phyloP scores from a whole-genome alignment of 352 stramenopile genomes.

The Phytophthora rubi region DNA sequence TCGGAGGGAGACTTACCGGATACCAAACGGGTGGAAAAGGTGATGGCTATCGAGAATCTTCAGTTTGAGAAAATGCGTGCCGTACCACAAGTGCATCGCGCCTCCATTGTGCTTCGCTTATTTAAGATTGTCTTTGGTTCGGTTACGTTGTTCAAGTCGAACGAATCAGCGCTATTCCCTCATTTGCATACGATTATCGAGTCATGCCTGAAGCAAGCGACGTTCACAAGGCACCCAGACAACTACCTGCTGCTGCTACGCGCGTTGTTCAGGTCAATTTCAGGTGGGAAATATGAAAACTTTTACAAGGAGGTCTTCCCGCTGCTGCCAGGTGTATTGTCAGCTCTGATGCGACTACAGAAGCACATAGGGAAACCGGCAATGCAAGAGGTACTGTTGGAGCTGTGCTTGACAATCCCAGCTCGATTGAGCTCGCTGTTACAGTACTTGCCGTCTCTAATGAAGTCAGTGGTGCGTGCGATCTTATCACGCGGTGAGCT shows the following conservation, averaged over 20 bases:
- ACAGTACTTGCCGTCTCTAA: constrained; percentile 97
- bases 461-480: constrained; percentile 95
- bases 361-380: constrained; percentile 83
- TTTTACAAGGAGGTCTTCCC: constrained; percentile 98
- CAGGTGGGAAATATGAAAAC: constrained; percentile 97
- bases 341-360: constrained; percentile 94
- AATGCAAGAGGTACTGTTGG: constrained; percentile 94
- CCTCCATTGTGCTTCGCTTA: constrained; percentile 90
- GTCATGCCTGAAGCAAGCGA: constrained; percentile 91
- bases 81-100: constrained; percentile 74
- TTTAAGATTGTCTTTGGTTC: constrained; percentile 98
- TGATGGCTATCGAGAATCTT: constrained; percentile 75
- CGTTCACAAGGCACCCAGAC: constrained; percentile 91
- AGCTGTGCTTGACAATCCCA: constrained; percentile 97
- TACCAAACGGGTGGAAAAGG: constrained; percentile 75
- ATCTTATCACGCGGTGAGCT: constrained; percentile 95
- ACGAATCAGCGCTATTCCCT: constrained; percentile 94
- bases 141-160: constrained; percentile 95
- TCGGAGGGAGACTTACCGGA: constrained; percentile 80
- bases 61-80: constrained; percentile 83
- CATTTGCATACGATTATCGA: constrained; percentile 95
- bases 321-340: constrained; percentile 93
- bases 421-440: constrained; percentile 94
- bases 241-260: constrained; percentile 96
- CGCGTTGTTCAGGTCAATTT: constrained; percentile 96